Evolutionary conservation across 2,329 filamentous ascomycete genomes (phyloP).

Genomic region (Fusarium scirpi): DNA sequence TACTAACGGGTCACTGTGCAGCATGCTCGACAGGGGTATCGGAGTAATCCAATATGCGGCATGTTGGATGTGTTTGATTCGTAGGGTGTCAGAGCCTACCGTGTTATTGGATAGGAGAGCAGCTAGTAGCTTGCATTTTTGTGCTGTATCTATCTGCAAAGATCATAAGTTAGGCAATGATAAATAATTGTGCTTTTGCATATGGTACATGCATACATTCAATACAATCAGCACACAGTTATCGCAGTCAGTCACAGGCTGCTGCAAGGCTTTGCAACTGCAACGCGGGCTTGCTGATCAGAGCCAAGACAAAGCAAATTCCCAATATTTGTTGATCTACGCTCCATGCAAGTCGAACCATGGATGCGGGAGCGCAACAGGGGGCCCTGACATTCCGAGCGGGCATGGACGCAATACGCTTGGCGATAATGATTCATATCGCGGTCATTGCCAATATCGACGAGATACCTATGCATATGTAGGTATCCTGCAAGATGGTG

Average conservation of each 20-base stretch:
- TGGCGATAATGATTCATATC: slow-evolving; percentile 12
- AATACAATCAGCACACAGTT: not conserved
- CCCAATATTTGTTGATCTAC: slow-evolving; percentile 34
- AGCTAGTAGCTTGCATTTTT: not conserved
- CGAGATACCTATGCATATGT: not conserved
- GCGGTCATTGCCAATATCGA: not conserved
- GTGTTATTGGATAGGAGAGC: slow-evolving; percentile 11
- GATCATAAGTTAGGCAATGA: not conserved
- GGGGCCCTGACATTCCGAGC: slow-evolving; percentile 24
- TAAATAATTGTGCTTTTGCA: not conserved
- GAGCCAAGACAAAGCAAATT: slow-evolving; percentile 17
- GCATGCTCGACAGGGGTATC: slow-evolving; percentile 37
- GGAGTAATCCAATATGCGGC: slow-evolving; percentile 28
- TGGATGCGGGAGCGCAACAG: slow-evolving; percentile 32
- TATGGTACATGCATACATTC: not conserved
- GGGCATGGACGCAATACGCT: slow-evolving; percentile 18
- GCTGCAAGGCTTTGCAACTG: not conserved
- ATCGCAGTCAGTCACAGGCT: not conserved
- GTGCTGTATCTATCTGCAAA: not conserved
- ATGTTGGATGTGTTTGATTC: slow-evolving; percentile 8
- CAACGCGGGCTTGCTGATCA: slow-evolving; percentile 7
- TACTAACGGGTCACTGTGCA: slow-evolving; percentile 30
- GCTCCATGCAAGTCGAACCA: slow-evolving; percentile 34
- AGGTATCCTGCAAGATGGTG: not conserved
- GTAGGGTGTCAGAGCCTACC: slow-evolving; percentile 6